Base-by-base conservation (phyloP, 2,329 filamentous ascomycete genomes). In the Drechslerella dactyloides region DNA sequence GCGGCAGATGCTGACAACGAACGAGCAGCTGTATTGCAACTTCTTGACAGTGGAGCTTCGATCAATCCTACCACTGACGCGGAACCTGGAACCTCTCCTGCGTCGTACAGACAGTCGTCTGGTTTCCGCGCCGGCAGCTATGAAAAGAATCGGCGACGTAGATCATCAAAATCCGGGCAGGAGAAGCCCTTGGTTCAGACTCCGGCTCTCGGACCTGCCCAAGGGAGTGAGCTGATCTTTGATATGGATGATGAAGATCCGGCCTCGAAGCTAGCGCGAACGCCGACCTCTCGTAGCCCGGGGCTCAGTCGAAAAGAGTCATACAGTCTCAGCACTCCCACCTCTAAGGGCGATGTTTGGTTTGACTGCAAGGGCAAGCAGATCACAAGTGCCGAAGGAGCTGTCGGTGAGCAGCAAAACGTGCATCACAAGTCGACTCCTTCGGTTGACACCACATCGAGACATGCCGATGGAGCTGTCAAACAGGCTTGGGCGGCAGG, bases 241-340 rank as follows among this genome's bases (percentile, higher is more conserved):
- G 87, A 91, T 74, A 97, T 97, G 92, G 93, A 96, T 68, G 92
- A 96, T 40, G 91, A 92, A 48, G 84, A 83, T 64, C 74, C 79
- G 15, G 42, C 46, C 27, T 48, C 55, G 1, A 59, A 21, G 30
- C 35, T 55, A 15, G 23, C 33, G 15, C 61, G 77, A 51, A 68
- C 44, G 13, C 55, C 53, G 19, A 63, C 54, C 53, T 58, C 65
- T 24, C 59, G 65, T 55, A 69, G 64, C 11, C 58, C 65, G n/a
- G 59, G 59, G 1, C 54, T 74, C 5, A 51, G 50, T 23, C 59
- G 51, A 23, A 40, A 19, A 17, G 56, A 61, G 51, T 72, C 60
- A 6, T 60, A 52, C 15, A 30, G 40, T 7, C n/a, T 56, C 19
- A 50, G 50, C 33, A 17, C 53, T 50, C 46, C 51, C 17, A 53